phyloP scores from a whole-genome alignment of 768 basidiomycete species.

The Mycena rosella region DNA sequence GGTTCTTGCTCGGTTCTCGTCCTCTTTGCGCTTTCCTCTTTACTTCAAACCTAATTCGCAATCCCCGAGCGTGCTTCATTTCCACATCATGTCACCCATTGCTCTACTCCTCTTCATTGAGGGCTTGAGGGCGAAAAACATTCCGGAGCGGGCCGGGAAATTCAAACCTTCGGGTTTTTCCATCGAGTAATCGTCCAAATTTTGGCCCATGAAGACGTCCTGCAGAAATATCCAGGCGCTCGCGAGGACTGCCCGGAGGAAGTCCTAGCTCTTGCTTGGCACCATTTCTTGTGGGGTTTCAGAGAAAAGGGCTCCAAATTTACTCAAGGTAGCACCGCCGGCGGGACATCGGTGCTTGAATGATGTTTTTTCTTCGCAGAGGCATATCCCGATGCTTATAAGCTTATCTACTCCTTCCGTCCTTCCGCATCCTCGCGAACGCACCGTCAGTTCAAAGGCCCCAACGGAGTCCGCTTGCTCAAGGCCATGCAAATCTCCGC shows the following conservation, averaged over 20 bases:
- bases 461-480: constrained; percentile 42
- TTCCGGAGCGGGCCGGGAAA: not conserved
- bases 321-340: constrained; percentile 19
- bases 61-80: too few relatives aligned
- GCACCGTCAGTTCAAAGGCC: constrained; percentile 40
- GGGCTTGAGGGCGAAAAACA: not conserved
- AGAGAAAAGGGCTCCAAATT: constrained; percentile 18
- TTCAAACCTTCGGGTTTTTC: not conserved
- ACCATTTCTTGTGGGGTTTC: too few relatives aligned
- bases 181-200: not conserved
- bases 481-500: constrained; percentile 49
- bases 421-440: constrained; percentile 31
- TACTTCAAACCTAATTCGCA: too few relatives aligned
- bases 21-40: too few relatives aligned
- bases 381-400: constrained; percentile 45
- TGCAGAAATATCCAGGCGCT: not conserved
- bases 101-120: too few relatives aligned
- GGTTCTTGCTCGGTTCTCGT: too few relatives aligned
- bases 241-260: constrained; percentile 41
- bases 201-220: not conserved
- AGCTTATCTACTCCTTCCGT: constrained; percentile 45
- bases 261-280: constrained; percentile 40
- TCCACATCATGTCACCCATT: too few relatives aligned
- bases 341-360: not conserved
- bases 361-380: constrained; percentile 19